Evolutionary conservation across 495 filamentous ascomycete species (phyloP).

Genomic region (Penicillium atrosanguineum): DNA sequence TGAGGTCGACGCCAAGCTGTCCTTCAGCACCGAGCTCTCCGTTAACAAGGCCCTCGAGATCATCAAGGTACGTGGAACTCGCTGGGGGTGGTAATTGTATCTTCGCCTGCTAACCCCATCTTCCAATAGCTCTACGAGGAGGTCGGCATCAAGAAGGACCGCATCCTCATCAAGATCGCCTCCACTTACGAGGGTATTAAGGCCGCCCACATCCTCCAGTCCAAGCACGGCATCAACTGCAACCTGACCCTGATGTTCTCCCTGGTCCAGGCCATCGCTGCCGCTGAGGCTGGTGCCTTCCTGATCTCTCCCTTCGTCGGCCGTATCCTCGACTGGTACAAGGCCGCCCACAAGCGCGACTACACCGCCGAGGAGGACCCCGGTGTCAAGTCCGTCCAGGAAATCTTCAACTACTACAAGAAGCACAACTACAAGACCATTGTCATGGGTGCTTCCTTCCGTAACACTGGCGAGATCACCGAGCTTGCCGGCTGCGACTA

Average conservation of each 20-base stretch:
- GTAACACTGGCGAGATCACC: constrained; percentile 91
- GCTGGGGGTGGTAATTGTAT: background rate
- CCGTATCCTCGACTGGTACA: constrained; percentile 99
- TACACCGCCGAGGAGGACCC: constrained; percentile 88
- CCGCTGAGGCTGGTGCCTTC: constrained; percentile 94
- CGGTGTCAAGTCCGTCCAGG: constrained; percentile 91
- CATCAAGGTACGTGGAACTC: constrained; percentile 67
- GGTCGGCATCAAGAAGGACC: constrained; percentile 87
- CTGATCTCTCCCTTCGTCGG: constrained; percentile 99
- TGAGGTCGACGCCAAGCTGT: constrained; percentile 95
- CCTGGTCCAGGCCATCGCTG: constrained; percentile 88
- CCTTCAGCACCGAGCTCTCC: constrained; percentile 89
- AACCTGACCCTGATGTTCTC: constrained; percentile 99
- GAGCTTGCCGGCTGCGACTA: constrained; percentile 98
- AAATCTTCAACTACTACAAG: constrained; percentile 99
- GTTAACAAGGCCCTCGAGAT: constrained; percentile 96
- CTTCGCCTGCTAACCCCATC: background rate
- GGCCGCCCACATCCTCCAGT: constrained; percentile 91
- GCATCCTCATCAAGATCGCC: constrained; percentile 65
- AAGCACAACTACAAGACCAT: constrained; percentile 98
- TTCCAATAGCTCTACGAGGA: constrained; percentile 78
- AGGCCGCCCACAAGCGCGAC: constrained; percentile 90
- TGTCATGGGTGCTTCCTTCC: constrained; percentile 99
- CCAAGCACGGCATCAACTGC: constrained; percentile 90
- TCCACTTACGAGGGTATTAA: constrained; percentile 90